These are phyloP conservation scores for Exophiala sp. DNA, from an alignment of 2,329 filamentous ascomycete genomes.

Conservation along the genomic window DNA sequence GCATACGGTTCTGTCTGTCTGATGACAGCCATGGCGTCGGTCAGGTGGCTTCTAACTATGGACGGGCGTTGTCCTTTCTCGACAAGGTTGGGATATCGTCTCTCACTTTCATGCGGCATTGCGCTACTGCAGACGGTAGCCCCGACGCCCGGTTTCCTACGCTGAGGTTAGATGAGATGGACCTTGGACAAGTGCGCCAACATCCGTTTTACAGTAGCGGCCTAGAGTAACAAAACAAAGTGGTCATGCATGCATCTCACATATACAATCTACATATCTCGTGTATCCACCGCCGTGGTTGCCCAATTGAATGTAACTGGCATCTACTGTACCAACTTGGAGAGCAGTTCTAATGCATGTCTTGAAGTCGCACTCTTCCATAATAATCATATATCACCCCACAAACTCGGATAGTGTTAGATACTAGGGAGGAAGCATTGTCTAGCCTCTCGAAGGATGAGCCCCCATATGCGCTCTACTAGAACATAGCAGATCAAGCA, in stretches of 20 bases:
- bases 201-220: conserved; percentile 10
- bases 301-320: too few relatives aligned
- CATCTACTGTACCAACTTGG: neutral
- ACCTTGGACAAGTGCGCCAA: conserved; percentile 8
- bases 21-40: conserved; percentile 89
- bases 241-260: neutral
- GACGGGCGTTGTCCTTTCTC: conserved; percentile 63
- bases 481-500: too few relatives aligned
- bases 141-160: conserved; percentile 13
- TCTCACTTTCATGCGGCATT: conserved; percentile 35
- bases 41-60: conserved; percentile 83
- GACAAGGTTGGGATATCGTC: conserved; percentile 42
- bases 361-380: neutral
- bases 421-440: too few relatives aligned
- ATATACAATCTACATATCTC: neutral
- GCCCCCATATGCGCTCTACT: too few relatives aligned
- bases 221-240: neutral
- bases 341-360: neutral
- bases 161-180: conserved; percentile 7
- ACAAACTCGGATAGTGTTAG: too few relatives aligned
- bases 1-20: conserved; percentile 80
- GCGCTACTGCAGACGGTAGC: neutral
- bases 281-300: too few relatives aligned
- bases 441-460: too few relatives aligned
- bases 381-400: too few relatives aligned